phyloP scores from a whole-genome alignment of 1,139 yeast genomes.

The Suhomyces yuchorum region DNA sequence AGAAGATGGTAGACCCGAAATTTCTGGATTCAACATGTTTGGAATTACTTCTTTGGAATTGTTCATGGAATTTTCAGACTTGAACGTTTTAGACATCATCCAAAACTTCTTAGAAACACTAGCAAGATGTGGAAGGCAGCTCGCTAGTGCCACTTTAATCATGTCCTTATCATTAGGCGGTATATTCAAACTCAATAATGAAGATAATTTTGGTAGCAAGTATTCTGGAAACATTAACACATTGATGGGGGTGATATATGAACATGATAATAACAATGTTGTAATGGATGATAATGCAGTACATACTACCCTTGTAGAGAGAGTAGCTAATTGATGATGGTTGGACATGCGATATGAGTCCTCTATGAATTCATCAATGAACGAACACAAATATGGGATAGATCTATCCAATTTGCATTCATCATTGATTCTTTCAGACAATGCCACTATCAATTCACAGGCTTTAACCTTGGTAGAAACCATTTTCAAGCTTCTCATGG shows the following conservation, averaged over 20 bases:
- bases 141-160: slow-evolving; percentile 69
- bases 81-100: slow-evolving; percentile 63
- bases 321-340: slow-evolving; percentile 3
- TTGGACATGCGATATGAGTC: slow-evolving; percentile 5
- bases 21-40: background rate
- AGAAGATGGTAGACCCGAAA: slow-evolving; percentile 9
- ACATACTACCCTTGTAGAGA: slow-evolving; percentile 54
- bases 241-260: slow-evolving; percentile 74
- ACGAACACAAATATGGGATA: slow-evolving; percentile 70
- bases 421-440: slow-evolving; percentile 77
- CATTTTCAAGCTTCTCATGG: slow-evolving; percentile 63
- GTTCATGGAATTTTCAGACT: slow-evolving; percentile 28
- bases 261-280: slow-evolving; percentile 64
- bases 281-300: slow-evolving; percentile 58
- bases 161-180: slow-evolving; percentile 37
- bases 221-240: slow-evolving; percentile 79
- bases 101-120: slow-evolving; percentile 62
- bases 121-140: slow-evolving; percentile 71
- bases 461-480: slow-evolving; percentile 69
- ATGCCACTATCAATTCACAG: slow-evolving; percentile 72
- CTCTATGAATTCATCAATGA: slow-evolving; percentile 39
- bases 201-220: slow-evolving; percentile 67
- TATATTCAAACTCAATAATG: slow-evolving; percentile 34
- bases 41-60: background rate
- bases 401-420: slow-evolving; percentile 85